Evolutionary conservation across 441 rosid species (phyloP).

Genomic region (Pelargonium fulgidum): DNA sequence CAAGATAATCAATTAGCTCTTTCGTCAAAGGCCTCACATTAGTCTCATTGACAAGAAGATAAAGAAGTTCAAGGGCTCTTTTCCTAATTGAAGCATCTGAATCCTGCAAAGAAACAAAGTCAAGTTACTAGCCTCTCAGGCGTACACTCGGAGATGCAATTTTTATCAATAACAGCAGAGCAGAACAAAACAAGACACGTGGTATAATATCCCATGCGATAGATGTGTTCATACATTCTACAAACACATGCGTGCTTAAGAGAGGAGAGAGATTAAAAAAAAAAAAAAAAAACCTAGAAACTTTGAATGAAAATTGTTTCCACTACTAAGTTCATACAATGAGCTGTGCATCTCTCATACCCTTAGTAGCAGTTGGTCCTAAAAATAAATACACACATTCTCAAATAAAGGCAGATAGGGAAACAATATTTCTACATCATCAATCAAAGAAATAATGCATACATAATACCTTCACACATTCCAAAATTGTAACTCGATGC

Average conservation of each 20-base stretch:
- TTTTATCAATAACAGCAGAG: slow-evolving; percentile 14
- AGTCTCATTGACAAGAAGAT: slow-evolving; percentile 77
- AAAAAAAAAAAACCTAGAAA: neutral
- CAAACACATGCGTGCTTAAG: neutral
- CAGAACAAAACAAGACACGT: neutral
- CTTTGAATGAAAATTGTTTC: neutral
- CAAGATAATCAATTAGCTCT: slow-evolving; percentile 90
- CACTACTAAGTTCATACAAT: too few relatives aligned
- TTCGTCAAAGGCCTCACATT: slow-evolving; percentile 86
- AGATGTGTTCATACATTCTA: neutral
- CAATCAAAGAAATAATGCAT: slow-evolving; percentile 20
- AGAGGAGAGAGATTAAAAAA: neutral
- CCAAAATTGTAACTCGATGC: slow-evolving; percentile 90
- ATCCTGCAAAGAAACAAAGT: slow-evolving; percentile 49
- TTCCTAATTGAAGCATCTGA: slow-evolving; percentile 96
- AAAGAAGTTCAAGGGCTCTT: slow-evolving; percentile 93
- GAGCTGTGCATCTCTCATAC: too few relatives aligned
- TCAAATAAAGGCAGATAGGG: neutral
- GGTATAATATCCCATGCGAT: neutral
- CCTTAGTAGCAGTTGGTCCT: too few relatives aligned
- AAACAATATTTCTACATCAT: slow-evolving; percentile 10
- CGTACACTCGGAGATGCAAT: slow-evolving; percentile 14
- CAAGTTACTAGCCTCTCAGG: slow-evolving; percentile 17
- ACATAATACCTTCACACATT: slow-evolving; percentile 85
- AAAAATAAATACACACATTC: too few relatives aligned